Percentiles rank a stretch among this genome's conserved stretches.
phyloP scores from a whole-genome alignment of 306 rosid species.

The Cucumis melo region DNA sequence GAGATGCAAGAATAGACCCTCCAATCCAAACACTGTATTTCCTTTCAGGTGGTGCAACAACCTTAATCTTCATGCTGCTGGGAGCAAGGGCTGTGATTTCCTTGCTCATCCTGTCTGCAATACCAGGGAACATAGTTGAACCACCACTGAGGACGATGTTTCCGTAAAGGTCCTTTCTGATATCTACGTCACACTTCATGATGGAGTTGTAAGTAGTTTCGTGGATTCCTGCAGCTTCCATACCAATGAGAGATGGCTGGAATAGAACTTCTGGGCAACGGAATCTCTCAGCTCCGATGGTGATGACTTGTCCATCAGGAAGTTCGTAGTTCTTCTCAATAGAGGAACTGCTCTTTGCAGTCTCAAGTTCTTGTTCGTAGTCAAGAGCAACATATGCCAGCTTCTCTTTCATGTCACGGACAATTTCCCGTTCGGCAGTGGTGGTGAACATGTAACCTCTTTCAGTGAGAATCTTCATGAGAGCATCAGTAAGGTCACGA shows the following conservation, averaged over 20 bases:
- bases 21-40: conserved; percentile 35
- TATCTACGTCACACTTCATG: conserved; percentile 29
- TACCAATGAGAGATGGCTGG: conserved; percentile 30
- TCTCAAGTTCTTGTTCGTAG: conserved; percentile 29
- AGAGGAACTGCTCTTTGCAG: conserved; percentile 24
- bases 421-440: conserved; percentile 36
- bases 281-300: conserved; percentile 31
- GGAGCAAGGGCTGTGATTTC: conserved; percentile 33
- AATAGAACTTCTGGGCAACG: conserved; percentile 31
- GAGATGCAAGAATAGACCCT: conserved; percentile 31
- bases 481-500: conserved; percentile 27
- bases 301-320: conserved; percentile 31
- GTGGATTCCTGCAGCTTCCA: conserved; percentile 31
- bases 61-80: conserved; percentile 30
- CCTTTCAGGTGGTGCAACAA: conserved; percentile 29
- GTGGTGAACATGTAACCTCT: conserved; percentile 30
- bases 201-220: conserved; percentile 30
- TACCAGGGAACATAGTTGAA: conserved; percentile 32
- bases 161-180: conserved; percentile 28
- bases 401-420: conserved; percentile 32
- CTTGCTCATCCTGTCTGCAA: conserved; percentile 35
- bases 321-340: conserved; percentile 28
- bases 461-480: conserved; percentile 33
- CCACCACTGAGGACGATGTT: conserved; percentile 34
- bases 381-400: conserved; percentile 35